Base-by-base conservation (phyloP, 164 flowering plant genomes). In the Vitis amurensis region DNA sequence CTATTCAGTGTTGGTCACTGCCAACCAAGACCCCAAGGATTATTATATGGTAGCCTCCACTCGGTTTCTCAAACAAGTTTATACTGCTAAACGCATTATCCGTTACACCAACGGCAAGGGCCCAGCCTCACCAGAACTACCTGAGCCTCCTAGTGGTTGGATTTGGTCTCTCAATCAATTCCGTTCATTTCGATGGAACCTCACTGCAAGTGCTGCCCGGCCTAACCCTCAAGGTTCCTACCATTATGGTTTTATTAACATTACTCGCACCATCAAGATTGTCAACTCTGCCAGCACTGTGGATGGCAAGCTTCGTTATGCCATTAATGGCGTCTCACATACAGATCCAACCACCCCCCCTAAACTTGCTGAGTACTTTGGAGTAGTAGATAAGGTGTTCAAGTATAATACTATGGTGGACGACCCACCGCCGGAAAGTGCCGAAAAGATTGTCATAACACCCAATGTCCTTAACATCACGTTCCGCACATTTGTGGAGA, bases 171-270 rank as follows among this genome's bases (percentile, higher is more conserved):
- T 89, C 68, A 89, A 83, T 73, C 91, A 85, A 63, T 86, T 86
- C 83, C 80, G 88, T 1, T 72, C 91, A 4, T 84, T 82, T 77
- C 72, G 89, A 0, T 87, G 91, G 91, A 87, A 89, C 77, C 77
- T 89, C 48, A 84, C 89, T 0, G 87, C 91, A 29, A 84, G 85
- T 15, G 91, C 91, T 37, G 91, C 91, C 60, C 79, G 91, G 29
- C 91, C 91, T 51, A 88, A 89, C 72, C 93, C 93, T 8, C 89
- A 86, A 59, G 93, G 93, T 1, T 89, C 93, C 0, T 89, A 80
- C 85, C 93, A 84, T 68, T 89, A 89, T 27, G 93, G 93, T 2
- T 27, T 66, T 3, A 87, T 89, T 58, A 83, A 84, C 78, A 86
- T 87, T 60, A 84, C 86, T 51, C 84, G 91, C 52, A 89, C 91